Base-by-base conservation (phyloP, 1,139 yeast species). In the Suhomyces coccinellae region DNA sequence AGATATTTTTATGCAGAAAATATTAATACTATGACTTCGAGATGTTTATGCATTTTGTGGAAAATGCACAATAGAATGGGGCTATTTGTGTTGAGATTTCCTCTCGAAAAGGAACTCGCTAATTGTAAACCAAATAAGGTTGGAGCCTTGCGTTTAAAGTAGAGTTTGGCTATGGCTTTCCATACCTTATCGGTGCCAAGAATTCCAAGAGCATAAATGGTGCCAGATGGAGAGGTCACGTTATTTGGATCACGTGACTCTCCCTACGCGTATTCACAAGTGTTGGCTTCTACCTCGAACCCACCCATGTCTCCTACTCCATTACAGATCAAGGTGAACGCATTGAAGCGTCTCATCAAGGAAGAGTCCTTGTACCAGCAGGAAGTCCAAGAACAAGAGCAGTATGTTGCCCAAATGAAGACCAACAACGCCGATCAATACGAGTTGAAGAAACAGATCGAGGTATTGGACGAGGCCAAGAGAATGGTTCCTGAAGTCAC, bases 261-360 rank as follows among this genome's bases (percentile, higher is more conserved):
- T 2, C 8, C n/a, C 7, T 4, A 33, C 36, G 36, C 36, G 36
- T 22, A 22, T 33, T 4, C 4, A n/a, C n/a, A 26, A 12, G n/a
- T 3, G n/a, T 11, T 8, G n/a, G 4, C 12, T 26, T 11, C 6
- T 10, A 26, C n/a, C 10, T 26, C 8, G n/a, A 6, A 9, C 29
- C 26, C 14, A 31, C 53, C 28, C 41, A 89, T 87, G 91, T 79
- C 91, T 2, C 96, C 96, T 38, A 72, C 90, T 1, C 83, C 78
- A 51, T 65, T 87, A 44, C 87, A 86, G 56, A 88, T 90, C 65
- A 89, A 89, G 58, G 75, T 80, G 41, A 81, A 79, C 52, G 95
- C 97, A 3, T 72, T 90, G 43, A 78, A 79, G 52, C 75, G 97
- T 50, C 73, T 91, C 33, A 58, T 85, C 44, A 88, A 88, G 56